Evolutionary conservation across 305 asterid genomes (phyloP), one percentile per base, ranked within the genome.

Genomic region (Coffea humblotiana): DNA sequence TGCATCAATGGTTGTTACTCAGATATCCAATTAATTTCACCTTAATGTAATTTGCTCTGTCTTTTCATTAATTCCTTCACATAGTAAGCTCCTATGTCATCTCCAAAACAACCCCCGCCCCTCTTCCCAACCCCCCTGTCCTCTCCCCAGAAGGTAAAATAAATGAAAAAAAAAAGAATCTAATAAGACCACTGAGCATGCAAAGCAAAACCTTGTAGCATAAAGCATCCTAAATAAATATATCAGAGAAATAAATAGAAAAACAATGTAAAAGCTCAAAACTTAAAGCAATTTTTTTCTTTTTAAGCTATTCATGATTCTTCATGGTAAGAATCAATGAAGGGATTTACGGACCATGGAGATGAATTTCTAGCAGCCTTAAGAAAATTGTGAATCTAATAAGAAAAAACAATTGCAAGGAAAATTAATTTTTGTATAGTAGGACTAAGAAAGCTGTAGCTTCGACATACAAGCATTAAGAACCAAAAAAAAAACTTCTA

Each of bases 221-320:
- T 8, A 23, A 45, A 71, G 23, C 16, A 15, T 15, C 23, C 60
- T 51, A 67, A 51, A 51, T 2, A 14, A 12, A 51, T 51, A 14
- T 51, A 3, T 6, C 1, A 2, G 8, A n/a, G 27, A 71, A 43
- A 45, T 47, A 11, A 71, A 71, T 47, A 8, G 40, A 47, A 43
- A 43, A 4, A 12, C 14, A 32, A 35, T 72, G 63, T 49, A 49
- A 25, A 48, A 48, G 58, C 75, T 47, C 29, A 23, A 43, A 37
- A n/a, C 21, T 40, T 19, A 61, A 47, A 63, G 67, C 74, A 67
- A 65, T 71, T 35, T 74, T 37, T 71, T 60, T 27, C 67, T 52
- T 13, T 64, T 43, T 25, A 43, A 18, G 76, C 75, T 27, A 56
- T 58, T 58, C 68, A 19, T 45, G 16, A 35, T 35, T 49, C 60